Evolutionary conservation across 2,329 filamentous ascomycete species (phyloP).

Genomic region (Chrysosphaeria jannelii): DNA sequence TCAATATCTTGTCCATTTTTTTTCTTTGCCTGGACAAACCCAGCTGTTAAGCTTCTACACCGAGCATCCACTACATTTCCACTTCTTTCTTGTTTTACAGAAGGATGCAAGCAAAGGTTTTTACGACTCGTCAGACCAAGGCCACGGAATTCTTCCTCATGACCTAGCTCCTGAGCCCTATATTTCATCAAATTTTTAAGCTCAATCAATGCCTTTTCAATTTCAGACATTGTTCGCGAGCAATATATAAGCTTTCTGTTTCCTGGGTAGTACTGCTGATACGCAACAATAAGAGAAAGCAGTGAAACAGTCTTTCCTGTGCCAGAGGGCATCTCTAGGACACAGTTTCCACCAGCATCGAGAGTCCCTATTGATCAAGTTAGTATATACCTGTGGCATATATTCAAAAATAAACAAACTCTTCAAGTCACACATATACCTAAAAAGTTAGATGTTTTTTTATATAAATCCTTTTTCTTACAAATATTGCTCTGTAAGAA

Average conservation of each 20-base stretch:
- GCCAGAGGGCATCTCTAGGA: conserved; percentile 95
- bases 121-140: conserved; percentile 86
- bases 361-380: conserved; percentile 28
- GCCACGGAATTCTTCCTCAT: conserved; percentile 75
- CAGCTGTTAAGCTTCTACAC: conserved; percentile 80
- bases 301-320: conserved; percentile 94
- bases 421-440: conserved; percentile 27
- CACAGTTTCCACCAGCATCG: conserved; percentile 81
- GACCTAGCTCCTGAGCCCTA: conserved; percentile 60
- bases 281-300: conserved; percentile 81
- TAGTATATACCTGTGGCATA: too few species aligned
- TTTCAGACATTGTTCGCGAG: conserved; percentile 98
- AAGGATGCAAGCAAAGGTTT: conserved; percentile 86
- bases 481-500: conserved; percentile 29
- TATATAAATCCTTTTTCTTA: conserved; percentile 3
- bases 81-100: conserved; percentile 88
- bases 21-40: conserved; percentile 94
- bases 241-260: conserved; percentile 95
- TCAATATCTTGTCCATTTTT: conserved; percentile 84
- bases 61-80: conserved; percentile 82
- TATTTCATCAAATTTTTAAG: conserved; percentile 88
- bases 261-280: conserved; percentile 80
- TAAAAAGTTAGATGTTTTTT: conserved; percentile 5
- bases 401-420: too few species aligned
- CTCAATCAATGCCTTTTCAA: conserved; percentile 87